Evolutionary conservation across 2,329 filamentous ascomycete species (phyloP).

Genomic region (Monosporascus sp.): DNA sequence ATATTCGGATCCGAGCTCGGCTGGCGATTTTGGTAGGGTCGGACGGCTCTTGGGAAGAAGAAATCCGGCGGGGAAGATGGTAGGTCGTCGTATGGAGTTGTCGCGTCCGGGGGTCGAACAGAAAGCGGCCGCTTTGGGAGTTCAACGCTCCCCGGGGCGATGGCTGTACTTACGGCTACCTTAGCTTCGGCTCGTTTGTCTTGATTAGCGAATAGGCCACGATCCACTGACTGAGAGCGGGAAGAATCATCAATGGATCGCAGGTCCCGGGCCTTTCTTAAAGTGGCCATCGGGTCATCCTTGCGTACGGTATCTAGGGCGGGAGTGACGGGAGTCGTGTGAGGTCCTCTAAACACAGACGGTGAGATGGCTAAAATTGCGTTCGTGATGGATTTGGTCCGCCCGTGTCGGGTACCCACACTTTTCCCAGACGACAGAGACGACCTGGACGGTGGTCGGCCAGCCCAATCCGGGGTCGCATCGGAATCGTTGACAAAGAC

Average conservation of each 20-base stretch:
- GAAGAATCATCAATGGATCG: slow-evolving; percentile 38
- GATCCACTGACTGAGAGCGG: slow-evolving; percentile 59
- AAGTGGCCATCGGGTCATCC: slow-evolving; percentile 39
- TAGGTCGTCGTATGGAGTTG: slow-evolving; percentile 17
- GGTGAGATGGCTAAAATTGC: slow-evolving; percentile 38
- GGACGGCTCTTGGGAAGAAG: slow-evolving; percentile 32
- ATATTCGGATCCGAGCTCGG: slow-evolving; percentile 41
- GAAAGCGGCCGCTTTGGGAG: slow-evolving; percentile 41
- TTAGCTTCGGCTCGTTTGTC: slow-evolving; percentile 62
- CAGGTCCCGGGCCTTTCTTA: slow-evolving; percentile 36
- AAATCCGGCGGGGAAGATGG: slow-evolving; percentile 32
- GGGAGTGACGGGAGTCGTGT: slow-evolving; percentile 33
- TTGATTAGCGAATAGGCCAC: slow-evolving; percentile 49
- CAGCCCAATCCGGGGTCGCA: slow-evolving; percentile 26
- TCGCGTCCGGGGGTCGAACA: slow-evolving; percentile 38
- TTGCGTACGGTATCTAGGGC: slow-evolving; percentile 23
- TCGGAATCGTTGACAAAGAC: slow-evolving; percentile 32
- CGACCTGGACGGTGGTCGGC: slow-evolving; percentile 24
- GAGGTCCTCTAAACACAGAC: slow-evolving; percentile 22
- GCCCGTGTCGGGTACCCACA: slow-evolving; percentile 35
- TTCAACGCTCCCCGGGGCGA: slow-evolving; percentile 56
- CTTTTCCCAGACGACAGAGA: slow-evolving; percentile 23
- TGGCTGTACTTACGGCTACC: slow-evolving; percentile 56
- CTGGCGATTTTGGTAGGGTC: slow-evolving; percentile 37
- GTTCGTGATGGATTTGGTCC: slow-evolving; percentile 39